Base-by-base conservation (phyloP, 768 basidiomycete genomes). In the Amanita rubescens region DNA sequence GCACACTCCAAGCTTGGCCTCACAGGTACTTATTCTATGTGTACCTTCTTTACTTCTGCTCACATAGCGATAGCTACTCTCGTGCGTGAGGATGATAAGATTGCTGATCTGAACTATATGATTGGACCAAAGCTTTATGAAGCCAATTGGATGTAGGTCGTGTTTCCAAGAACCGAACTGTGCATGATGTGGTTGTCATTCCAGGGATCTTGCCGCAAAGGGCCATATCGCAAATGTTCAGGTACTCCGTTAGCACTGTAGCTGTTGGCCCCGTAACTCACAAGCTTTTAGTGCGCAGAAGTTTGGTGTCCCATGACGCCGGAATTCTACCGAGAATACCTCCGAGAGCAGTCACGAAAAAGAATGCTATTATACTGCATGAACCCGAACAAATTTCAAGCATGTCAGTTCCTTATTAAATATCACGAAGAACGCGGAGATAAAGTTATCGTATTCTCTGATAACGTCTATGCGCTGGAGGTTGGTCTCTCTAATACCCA, bases 241-340 rank as follows among this genome's bases (percentile, higher is more conserved):
- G 84, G 94, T 94, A 66, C 60, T 65, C n/a, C 25, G 34, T 30
- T 30, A 8, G 43, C 54, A 34, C 49, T 50, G 6, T 24, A 11
- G 55, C 44, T 35, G 35, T 41, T 43, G 19, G 17, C 22, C 11
- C 8, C 33, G 35, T 45, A 48, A 32, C 42, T 39, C 50, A 51
- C 46, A 38, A 49, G 46, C 19, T 55, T 30, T 19, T 61, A 98
- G 91, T 99, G 96, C 65, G 96, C 96, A 14, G 96, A 99, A 69
- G 96, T 99, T 7, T 99, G 96, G 96, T 99, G 96, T 65, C 91
- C 92, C 15, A 98, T 99, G 96, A 95, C 96, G 17, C 95, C 96
- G 5, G 94, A 98, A 66, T 99, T 99, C 67, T 99, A 98, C 68
- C 84, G 91, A 58, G 94, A 99, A 70, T 99, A 99, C 65, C 79